phyloP scores from a whole-genome alignment of 495 filamentous ascomycete genomes.

The Aspergillus cavernicola region DNA sequence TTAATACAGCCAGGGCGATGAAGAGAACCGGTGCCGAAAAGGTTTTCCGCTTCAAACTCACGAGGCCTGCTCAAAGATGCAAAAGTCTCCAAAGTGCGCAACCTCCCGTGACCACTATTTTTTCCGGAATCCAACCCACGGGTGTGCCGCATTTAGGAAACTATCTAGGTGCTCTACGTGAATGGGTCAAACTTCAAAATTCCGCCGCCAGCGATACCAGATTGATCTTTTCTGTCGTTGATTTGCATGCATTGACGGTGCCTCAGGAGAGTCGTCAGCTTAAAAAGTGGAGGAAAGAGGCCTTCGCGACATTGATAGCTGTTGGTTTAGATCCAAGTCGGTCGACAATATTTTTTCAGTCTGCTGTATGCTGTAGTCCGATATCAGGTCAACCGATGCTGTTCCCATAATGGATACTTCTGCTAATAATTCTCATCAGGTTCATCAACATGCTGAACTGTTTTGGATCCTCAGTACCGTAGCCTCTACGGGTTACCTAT shows the following conservation, averaged over 20 bases:
- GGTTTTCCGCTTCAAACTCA: background rate
- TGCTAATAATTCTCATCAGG: conserved; percentile 38
- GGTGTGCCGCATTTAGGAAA: conserved; percentile 95
- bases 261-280: conserved; percentile 59
- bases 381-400: background rate
- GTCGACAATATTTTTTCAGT: conserved; percentile 84
- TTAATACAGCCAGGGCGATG: background rate
- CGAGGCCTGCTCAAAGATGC: conserved; percentile 8
- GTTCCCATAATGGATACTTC: background rate
- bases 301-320: conserved; percentile 75
- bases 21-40: background rate
- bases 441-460: conserved; percentile 77
- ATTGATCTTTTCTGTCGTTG: conserved; percentile 80
- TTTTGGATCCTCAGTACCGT: conserved; percentile 95
- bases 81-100: conserved; percentile 6
- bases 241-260: conserved; percentile 87
- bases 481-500: conserved; percentile 83
- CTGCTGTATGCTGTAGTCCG: conserved; percentile 42
- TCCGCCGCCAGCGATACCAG: conserved; percentile 48
- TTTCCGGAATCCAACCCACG: conserved; percentile 96
- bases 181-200: conserved; percentile 81
- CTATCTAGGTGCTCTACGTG: conserved; percentile 85
- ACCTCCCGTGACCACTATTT: conserved; percentile 43
- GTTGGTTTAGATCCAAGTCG: conserved; percentile 74
- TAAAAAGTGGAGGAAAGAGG: conserved; percentile 61